Evolutionary conservation across 1,139 yeast genomes (phyloP).

Genomic region (Taphrina betulina): DNA sequence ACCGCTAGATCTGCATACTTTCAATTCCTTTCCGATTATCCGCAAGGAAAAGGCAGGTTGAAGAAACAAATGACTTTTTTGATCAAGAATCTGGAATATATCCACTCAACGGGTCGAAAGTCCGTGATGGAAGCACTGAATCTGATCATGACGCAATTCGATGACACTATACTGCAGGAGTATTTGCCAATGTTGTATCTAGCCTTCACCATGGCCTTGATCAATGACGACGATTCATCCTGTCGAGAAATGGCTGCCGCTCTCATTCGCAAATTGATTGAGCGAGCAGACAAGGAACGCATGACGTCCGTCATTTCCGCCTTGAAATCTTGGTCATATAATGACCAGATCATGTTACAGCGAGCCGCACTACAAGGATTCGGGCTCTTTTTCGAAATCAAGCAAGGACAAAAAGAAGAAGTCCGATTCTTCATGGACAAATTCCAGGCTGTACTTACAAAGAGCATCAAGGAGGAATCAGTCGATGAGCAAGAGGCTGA

Average conservation of each 20-base stretch:
- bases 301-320: constrained; percentile 57
- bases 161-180: constrained; percentile 57
- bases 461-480: constrained; percentile 26
- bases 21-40: constrained; percentile 88
- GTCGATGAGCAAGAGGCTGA: constrained; percentile 21
- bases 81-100: constrained; percentile 80
- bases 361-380: constrained; percentile 78
- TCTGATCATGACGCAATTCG: constrained; percentile 65
- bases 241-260: constrained; percentile 84
- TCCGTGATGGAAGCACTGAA: constrained; percentile 87
- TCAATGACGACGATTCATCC: constrained; percentile 73
- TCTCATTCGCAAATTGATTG: constrained; percentile 58
- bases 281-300: constrained; percentile 51
- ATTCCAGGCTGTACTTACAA: constrained; percentile 32
- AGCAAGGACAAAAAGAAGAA: constrained; percentile 19
- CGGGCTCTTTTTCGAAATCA: constrained; percentile 56
- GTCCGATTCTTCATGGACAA: constrained; percentile 7
- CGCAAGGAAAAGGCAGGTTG: constrained; percentile 83
- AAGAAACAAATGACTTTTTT: constrained; percentile 80
- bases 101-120: constrained; percentile 81
- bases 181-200: constrained; percentile 78
- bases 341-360: constrained; percentile 55
- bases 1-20: constrained; percentile 80
- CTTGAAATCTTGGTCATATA: constrained; percentile 64
- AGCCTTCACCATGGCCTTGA: constrained; percentile 71